These are phyloP conservation scores for Pythium coloratum DNA, from an alignment of 352 stramenopile species.

Conservation along the genomic window DNA sequence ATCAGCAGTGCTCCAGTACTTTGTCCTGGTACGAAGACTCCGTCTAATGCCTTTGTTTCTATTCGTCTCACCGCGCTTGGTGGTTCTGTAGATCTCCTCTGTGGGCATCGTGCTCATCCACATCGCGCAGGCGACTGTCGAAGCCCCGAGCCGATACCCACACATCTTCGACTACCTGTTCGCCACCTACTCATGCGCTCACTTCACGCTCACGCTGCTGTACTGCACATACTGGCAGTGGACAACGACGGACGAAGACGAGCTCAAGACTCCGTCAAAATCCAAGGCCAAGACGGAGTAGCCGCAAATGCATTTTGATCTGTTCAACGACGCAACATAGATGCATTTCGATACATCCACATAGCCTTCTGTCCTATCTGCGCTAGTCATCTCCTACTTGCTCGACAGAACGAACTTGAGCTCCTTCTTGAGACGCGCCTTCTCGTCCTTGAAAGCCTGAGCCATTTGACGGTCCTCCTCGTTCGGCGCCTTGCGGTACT, in stretches of 20 bases:
- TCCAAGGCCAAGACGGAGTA: conserved; percentile 19
- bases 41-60: background rate
- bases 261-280: conserved; percentile 5
- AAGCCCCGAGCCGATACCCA: conserved; percentile 56
- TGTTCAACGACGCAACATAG: background rate
- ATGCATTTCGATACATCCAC: conserved; percentile 1
- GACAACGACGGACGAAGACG: conserved; percentile 34
- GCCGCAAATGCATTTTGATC: background rate
- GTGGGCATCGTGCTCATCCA: conserved; percentile 58
- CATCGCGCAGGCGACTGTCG: conserved; percentile 43
- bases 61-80: background rate
- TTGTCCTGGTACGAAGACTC: conserved; percentile 46
- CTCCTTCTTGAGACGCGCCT: conserved; percentile 82
- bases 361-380: background rate
- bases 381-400: conserved; percentile 35
- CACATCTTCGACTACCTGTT: conserved; percentile 89
- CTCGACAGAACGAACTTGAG: conserved; percentile 72
- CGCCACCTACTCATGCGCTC: conserved; percentile 71
- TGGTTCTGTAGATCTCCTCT: conserved; percentile 48
- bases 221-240: conserved; percentile 89
- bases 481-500: conserved; percentile 38
- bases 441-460: conserved; percentile 86
- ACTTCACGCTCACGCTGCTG: conserved; percentile 68
- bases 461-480: conserved; percentile 82
- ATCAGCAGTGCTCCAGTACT: conserved; percentile 38